phyloP scores from a whole-genome alignment of 495 filamentous ascomycete species.

The Arthonia radiata region DNA sequence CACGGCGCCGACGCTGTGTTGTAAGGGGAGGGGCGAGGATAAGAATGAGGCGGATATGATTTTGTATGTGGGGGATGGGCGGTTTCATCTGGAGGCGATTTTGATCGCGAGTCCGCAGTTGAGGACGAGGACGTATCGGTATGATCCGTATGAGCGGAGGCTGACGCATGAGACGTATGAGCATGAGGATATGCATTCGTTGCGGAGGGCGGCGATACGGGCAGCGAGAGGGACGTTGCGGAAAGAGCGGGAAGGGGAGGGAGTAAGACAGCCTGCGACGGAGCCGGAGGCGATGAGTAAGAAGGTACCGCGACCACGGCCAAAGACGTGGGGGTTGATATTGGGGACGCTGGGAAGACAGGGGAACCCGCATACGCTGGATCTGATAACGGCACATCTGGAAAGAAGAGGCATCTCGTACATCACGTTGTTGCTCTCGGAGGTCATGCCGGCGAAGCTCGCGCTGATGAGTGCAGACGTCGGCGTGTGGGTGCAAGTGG shows the following conservation, averaged over 20 bases:
- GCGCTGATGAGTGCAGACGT: slow-evolving; percentile 70
- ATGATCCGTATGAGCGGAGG: slow-evolving; percentile 85
- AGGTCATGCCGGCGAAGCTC: slow-evolving; percentile 91
- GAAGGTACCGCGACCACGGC: neutral
- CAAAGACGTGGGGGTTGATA: slow-evolving; percentile 74
- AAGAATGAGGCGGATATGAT: slow-evolving; percentile 37
- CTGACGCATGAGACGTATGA: slow-evolving; percentile 76
- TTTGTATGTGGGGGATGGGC: slow-evolving; percentile 82
- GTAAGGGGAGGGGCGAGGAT: slow-evolving; percentile 11
- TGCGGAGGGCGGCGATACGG: slow-evolving; percentile 53
- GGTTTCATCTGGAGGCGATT: slow-evolving; percentile 90
- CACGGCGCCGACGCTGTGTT: slow-evolving; percentile 54
- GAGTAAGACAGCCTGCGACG: no score
- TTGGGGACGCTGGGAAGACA: slow-evolving; percentile 79
- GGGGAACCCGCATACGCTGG: slow-evolving; percentile 83
- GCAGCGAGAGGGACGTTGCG: slow-evolving; percentile 30
- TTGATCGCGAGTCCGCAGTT: slow-evolving; percentile 94
- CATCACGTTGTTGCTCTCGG: slow-evolving; percentile 62
- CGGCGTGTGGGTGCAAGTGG: slow-evolving; percentile 94
- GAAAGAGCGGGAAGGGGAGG: no score
- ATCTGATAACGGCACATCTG: slow-evolving; percentile 55
- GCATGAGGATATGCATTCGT: slow-evolving; percentile 65
- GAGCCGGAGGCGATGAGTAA: no score
- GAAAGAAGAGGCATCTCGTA: slow-evolving; percentile 41
- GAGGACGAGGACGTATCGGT: slow-evolving; percentile 53